These are phyloP conservation scores for Excoecaria cochinchinensis DNA, from an alignment of 345 rosid genomes.

Conservation along the genomic window DNA sequence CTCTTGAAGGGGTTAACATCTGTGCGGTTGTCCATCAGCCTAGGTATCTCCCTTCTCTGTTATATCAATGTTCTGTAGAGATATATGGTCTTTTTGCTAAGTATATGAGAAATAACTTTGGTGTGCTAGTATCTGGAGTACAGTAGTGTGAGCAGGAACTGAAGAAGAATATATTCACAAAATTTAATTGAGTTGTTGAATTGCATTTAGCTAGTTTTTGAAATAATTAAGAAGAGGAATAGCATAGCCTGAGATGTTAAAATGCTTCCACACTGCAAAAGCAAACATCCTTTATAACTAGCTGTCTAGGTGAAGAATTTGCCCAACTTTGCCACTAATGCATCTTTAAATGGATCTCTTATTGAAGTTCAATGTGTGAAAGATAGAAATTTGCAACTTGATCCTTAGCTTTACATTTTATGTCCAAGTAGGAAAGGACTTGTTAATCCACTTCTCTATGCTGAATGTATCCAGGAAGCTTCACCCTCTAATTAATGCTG, in stretches of 20 bases:
- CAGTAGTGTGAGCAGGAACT: not conserved
- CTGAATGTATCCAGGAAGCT: not conserved
- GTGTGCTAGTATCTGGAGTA: not conserved
- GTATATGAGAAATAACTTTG: not conserved
- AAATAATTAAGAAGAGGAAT: not conserved
- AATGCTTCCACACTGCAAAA: not conserved
- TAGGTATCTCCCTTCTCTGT: slow-evolving; percentile 44
- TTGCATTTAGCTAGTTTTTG: not conserved
- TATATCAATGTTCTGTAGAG: not conserved
- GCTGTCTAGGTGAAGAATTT: not conserved
- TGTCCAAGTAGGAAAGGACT: not conserved
- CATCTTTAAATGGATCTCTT: not conserved
- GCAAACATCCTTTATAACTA: not conserved
- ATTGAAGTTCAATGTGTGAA: not conserved
- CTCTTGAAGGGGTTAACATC: slow-evolving; percentile 87
- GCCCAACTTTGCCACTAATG: not conserved
- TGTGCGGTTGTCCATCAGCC: slow-evolving; percentile 92
- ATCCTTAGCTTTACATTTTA: not conserved
- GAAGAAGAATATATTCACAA: not conserved
- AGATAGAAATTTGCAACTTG: not conserved
- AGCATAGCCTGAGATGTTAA: not conserved
- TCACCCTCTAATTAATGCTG: not conserved
- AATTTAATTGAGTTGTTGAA: not conserved
- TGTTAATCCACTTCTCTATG: not conserved
- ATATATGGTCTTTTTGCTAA: not conserved